Evolutionary conservation across 768 basidiomycete species (phyloP).

Genomic region (Sutorius australiensis): DNA sequence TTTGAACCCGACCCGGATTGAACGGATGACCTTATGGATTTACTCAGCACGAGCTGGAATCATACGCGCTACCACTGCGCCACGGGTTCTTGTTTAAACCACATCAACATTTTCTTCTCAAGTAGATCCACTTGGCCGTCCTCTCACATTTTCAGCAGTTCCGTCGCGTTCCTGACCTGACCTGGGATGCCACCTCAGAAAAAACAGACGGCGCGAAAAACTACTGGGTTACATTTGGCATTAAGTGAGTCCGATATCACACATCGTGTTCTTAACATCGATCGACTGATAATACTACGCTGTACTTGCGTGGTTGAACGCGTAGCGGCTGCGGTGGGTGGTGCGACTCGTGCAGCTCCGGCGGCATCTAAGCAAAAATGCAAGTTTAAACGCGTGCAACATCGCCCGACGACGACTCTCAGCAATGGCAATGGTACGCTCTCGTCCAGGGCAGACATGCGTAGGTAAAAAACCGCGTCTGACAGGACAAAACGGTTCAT

Average conservation of each 20-base stretch:
- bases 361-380: neutral
- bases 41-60: slow-evolving; percentile 30
- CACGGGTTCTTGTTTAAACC: slow-evolving; percentile 22
- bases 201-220: slow-evolving; percentile 22
- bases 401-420: neutral
- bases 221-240: slow-evolving; percentile 7
- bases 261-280: neutral
- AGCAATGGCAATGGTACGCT: neutral
- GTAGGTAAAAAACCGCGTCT: neutral
- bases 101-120: neutral
- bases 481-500: neutral
- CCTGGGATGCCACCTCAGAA: slow-evolving; percentile 1
- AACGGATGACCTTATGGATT: slow-evolving; percentile 46
- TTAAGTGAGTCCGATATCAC: slow-evolving; percentile 7
- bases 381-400: neutral
- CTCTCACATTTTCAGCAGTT: no score
- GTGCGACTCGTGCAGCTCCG: neutral
- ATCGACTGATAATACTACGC: neutral
- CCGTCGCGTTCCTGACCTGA: neutral
- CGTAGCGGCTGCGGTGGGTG: neutral
- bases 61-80: slow-evolving; percentile 40
- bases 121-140: no score
- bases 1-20: slow-evolving; percentile 43
- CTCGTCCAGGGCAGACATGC: neutral
- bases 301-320: neutral